Evolutionary conservation across 2,329 filamentous ascomycete genomes (phyloP).

Genomic region (Chrysoporthe deuterocubensis): DNA sequence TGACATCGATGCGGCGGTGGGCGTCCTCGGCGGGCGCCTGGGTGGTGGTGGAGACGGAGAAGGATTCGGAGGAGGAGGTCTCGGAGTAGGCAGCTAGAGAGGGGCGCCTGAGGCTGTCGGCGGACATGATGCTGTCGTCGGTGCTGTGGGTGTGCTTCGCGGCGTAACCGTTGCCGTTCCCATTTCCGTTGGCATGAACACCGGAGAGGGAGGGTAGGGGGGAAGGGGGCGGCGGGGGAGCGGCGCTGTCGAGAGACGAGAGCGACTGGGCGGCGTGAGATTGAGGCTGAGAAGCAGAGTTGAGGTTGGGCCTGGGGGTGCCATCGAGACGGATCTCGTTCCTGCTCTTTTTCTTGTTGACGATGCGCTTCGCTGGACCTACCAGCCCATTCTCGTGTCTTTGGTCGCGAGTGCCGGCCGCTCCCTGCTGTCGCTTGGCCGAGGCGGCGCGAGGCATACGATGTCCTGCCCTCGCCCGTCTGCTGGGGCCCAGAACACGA

Average conservation of each 20-base stretch:
- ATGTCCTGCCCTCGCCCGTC: constrained; percentile 40
- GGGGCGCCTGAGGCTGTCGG: constrained; percentile 47
- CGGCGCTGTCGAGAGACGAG: constrained; percentile 31
- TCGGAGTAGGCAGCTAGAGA: constrained; percentile 55
- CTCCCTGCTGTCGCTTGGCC: constrained; percentile 65
- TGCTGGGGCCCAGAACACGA: constrained; percentile 46
- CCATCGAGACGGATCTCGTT: constrained; percentile 44
- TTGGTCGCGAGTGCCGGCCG: constrained; percentile 68
- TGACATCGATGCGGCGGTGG: constrained; percentile 72
- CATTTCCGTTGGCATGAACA: constrained; percentile 22
- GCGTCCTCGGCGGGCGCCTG: constrained; percentile 44
- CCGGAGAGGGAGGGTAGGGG: constrained; percentile 37
- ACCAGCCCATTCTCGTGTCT: constrained; percentile 89
- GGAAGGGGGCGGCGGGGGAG: constrained; percentile 34
- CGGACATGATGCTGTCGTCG: constrained; percentile 45
- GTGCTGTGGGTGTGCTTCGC: constrained; percentile 40
- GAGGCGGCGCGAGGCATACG: constrained; percentile 66
- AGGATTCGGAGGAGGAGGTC: constrained; percentile 31
- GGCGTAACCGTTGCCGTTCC: constrained; percentile 41
- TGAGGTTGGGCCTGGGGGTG: constrained; percentile 33
- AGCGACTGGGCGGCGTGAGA: constrained; percentile 31
- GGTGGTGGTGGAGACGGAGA: constrained; percentile 32
- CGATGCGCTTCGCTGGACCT: constrained; percentile 64
- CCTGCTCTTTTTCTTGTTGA: constrained; percentile 50
- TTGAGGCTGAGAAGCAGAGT: constrained; percentile 20